phyloP scores from a whole-genome alignment of 2,329 filamentous ascomycete species.

The Talaromyces atroroseus region DNA sequence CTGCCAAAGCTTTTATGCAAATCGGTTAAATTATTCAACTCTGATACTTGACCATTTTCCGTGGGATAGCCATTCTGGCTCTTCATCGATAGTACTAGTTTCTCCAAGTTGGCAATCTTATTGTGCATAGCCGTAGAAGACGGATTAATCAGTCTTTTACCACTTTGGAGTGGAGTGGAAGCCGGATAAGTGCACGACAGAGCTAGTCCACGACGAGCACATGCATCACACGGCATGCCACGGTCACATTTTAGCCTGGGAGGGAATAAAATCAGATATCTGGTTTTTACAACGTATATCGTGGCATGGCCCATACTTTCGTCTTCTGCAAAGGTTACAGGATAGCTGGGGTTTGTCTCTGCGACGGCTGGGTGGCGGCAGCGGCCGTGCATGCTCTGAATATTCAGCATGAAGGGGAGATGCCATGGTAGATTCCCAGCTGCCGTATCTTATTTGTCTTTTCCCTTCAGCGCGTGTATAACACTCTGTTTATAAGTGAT shows the following conservation, averaged over 20 bases:
- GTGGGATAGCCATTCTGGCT: background rate
- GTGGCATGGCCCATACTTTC: conserved; percentile 4
- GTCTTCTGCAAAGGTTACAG: conserved; percentile 11
- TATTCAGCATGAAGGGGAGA: background rate
- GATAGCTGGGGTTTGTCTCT: conserved; percentile 15
- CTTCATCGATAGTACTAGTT: conserved; percentile 6
- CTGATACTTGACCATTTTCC: background rate
- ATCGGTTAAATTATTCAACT: background rate
- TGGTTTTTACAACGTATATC: background rate
- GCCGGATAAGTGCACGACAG: conserved; percentile 7
- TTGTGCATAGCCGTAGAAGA: conserved; percentile 3
- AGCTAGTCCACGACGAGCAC: conserved; percentile 9
- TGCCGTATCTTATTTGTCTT: background rate
- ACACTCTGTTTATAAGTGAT: no score
- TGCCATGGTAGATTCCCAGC: background rate
- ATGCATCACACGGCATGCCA: conserved; percentile 10
- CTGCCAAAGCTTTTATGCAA: conserved; percentile 7
- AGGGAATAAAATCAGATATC: background rate
- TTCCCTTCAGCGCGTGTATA: no score
- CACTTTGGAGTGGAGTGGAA: conserved; percentile 7
- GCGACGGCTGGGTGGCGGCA: conserved; percentile 12
- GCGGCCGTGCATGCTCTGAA: background rate
- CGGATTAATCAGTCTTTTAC: conserved; percentile 7
- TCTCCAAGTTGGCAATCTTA: conserved; percentile 10
- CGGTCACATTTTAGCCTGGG: conserved; percentile 12